Evolutionary conservation across 2,329 filamentous ascomycete species (phyloP).

Genomic region (Lasiodiplodia sp.): DNA sequence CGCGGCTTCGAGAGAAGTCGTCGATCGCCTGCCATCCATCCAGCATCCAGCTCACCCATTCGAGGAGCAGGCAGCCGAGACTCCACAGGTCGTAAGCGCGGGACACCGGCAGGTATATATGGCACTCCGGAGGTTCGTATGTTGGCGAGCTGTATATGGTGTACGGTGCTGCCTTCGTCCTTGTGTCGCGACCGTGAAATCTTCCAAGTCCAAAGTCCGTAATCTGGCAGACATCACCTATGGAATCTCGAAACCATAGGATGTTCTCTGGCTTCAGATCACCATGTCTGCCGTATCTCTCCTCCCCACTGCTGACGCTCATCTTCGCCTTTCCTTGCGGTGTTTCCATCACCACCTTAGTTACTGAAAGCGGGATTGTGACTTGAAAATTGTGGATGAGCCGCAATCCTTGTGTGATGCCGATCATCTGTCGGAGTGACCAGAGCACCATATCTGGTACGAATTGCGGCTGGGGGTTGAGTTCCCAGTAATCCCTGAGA

Average conservation of each 20-base stretch:
- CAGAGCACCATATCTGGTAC: neutral
- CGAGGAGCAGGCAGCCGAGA: constrained; percentile 40
- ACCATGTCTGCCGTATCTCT: constrained; percentile 43
- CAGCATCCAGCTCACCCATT: constrained; percentile 41
- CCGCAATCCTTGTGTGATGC: neutral
- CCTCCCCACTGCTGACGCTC: constrained; percentile 10
- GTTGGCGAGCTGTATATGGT: constrained; percentile 37
- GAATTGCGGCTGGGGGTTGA: neutral
- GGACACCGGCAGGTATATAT: constrained; percentile 39
- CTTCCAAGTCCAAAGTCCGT: constrained; percentile 46
- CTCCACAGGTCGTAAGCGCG: constrained; percentile 47
- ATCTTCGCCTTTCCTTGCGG: neutral
- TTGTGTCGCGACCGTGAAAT: constrained; percentile 44
- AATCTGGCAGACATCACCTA: constrained; percentile 39
- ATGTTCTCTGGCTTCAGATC: constrained; percentile 51
- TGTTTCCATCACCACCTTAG: neutral
- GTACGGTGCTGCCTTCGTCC: constrained; percentile 37
- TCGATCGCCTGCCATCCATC: constrained; percentile 30
- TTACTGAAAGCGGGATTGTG: neutral
- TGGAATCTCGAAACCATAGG: constrained; percentile 36
- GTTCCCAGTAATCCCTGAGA: constrained; percentile 6
- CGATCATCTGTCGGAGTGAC: constrained; percentile 5
- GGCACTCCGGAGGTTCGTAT: constrained; percentile 52
- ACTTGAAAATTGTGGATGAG: constrained; percentile 8
- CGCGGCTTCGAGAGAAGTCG: constrained; percentile 8